Base-by-base conservation (phyloP, 805 yeast species). In the Candida jianshihensis region DNA sequence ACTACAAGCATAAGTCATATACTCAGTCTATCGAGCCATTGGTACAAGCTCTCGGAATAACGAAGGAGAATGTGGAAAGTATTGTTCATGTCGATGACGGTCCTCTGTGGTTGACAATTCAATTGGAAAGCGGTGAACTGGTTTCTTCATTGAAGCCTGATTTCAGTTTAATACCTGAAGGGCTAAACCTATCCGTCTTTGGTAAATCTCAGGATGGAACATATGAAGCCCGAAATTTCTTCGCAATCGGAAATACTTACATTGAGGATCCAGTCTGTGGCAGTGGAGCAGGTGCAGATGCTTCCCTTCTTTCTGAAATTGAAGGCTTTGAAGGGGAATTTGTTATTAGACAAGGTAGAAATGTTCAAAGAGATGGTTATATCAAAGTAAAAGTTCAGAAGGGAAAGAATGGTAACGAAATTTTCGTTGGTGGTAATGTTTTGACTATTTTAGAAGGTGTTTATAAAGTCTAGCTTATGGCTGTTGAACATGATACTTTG, bases 211-310 rank as follows among this genome's bases (percentile, higher is more conserved):
- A 48, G 5, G 35, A 42, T n/a, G 46, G 47, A 21, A 33, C 35
- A n/a, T 59, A 53, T 38, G 71, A 65, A 43, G 61, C 68, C 37
- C 59, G 78, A 43, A 70, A 71, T 11, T 67, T 71, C 48, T 64
- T 66, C 3, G 66, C 70, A 1, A 34, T 21, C 5, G 12, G 9
- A 14, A 44, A 38, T 3, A 64, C 61, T 13, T 54, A 62, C 1
- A 33, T 42, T n/a, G 78, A 73, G 40, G 78, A 72, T 47, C 77
- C 77, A 1, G 78, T 69, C 8, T 72, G 78, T 50, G 78, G 78
- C 3, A 61, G 70, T 41, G 78, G 78, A n/a, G 58, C 65, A 2
- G 56, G 55, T 12, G 57, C 66, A 1, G 47, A 59, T 24, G 53
- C 51, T 13, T 50, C 56, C 22, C 46, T 53, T 18, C 32, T 62